phyloP scores from a whole-genome alignment of 75 land plant genomes.

The Chamaecyparis obtusa region DNA sequence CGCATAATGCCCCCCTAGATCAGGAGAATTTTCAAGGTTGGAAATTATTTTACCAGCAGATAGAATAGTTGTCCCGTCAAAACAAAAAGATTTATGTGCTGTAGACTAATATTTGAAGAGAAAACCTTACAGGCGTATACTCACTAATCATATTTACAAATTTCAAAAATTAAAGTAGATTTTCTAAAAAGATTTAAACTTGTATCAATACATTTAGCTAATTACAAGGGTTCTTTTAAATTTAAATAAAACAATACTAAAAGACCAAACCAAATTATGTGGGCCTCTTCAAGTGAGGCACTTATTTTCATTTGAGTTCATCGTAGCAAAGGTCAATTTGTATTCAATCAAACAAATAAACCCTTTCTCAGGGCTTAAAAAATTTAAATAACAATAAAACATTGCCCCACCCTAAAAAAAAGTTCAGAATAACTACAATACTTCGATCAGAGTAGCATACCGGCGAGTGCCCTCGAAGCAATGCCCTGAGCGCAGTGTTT shows the following conservation, averaged over 20 bases:
- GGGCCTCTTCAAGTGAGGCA: too few species aligned
- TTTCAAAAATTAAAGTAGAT: neutral
- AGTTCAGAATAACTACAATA: neutral
- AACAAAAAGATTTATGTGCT: too few species aligned
- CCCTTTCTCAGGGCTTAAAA: neutral
- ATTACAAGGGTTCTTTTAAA: too few species aligned
- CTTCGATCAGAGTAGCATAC: constrained; percentile 21
- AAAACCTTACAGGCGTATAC: neutral
- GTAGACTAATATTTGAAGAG: neutral
- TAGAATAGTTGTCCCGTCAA: neutral
- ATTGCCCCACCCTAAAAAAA: neutral
- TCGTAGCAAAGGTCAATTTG: neutral
- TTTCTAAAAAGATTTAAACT: too few species aligned
- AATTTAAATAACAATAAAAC: neutral
- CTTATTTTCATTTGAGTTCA: neutral
- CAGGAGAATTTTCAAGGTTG: neutral
- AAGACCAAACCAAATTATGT: too few species aligned
- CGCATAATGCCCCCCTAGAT: neutral
- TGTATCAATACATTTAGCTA: too few species aligned
- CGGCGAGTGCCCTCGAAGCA: constrained; percentile 77
- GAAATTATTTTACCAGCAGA: neutral
- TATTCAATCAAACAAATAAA: neutral
- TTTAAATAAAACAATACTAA: too few species aligned
- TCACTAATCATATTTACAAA: neutral
- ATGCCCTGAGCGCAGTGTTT: constrained; percentile 69